These are phyloP conservation scores for Camelina sativa DNA, from an alignment of 345 rosid genomes.

Conservation along the genomic window DNA sequence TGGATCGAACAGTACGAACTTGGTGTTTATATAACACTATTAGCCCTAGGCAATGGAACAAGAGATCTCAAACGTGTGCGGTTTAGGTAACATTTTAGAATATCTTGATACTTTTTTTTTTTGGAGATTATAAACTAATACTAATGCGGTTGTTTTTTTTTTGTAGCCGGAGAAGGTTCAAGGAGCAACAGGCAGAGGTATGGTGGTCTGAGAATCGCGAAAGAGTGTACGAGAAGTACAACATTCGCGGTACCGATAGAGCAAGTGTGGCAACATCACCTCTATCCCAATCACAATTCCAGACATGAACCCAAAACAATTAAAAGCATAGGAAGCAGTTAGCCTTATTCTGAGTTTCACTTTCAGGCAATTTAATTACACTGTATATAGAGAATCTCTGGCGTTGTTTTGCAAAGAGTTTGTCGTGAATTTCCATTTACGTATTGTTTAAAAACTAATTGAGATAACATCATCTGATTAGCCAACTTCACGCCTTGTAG, in stretches of 20 bases:
- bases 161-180: constrained; percentile 88
- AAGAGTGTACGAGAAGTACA: constrained; percentile 82
- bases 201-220: constrained; percentile 99
- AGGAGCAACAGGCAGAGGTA: constrained; percentile 90
- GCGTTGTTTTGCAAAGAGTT: constrained; percentile 18
- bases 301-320: constrained; percentile 29
- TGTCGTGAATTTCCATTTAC: constrained; percentile 29
- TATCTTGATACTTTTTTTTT: background rate
- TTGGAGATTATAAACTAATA: background rate
- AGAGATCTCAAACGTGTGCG: constrained; percentile 98
- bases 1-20: constrained; percentile 97
- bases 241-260: constrained; percentile 78
- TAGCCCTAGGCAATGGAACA: constrained; percentile 88
- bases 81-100: constrained; percentile 68
- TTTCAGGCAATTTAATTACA: background rate
- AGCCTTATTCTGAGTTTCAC: background rate
- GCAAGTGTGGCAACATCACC: constrained; percentile 45
- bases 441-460: background rate
- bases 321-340: constrained; percentile 26
- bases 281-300: constrained; percentile 31
- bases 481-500: too few species aligned
- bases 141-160: constrained; percentile 18
- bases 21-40: constrained; percentile 89
- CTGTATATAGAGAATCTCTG: constrained; percentile 29
- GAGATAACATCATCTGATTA: too few species aligned